Evolutionary conservation across 2,329 filamentous ascomycete genomes (phyloP), one percentile per base, ranked within the genome.

Genomic region (Penicillium sp.): DNA sequence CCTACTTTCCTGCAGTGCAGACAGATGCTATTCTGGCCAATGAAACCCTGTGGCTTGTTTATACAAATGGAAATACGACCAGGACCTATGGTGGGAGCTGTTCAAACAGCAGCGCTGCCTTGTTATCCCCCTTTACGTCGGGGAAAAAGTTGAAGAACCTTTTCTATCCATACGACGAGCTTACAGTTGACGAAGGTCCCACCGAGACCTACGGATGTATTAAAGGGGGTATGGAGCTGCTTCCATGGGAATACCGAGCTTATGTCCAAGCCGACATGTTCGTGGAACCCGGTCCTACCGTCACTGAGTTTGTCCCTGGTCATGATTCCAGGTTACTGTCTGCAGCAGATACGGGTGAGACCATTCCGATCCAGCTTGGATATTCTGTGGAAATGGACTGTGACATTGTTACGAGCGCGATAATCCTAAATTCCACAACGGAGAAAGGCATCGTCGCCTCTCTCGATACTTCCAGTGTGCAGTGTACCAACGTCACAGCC

Each of bases 341-440:
- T 1, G 71, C 74, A 31, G 65, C 75, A 43, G 74, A 77, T 7
- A 73, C 88, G 47, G 68, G 73, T 24, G 80, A 84, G 49, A 74
- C 69, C 5, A 62, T 86, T 16, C 68, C 79, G 6, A 73, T 88
- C 46, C 77, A 82, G 50, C 58, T 89, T 3, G 79, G 83, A 35
- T 89, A 87, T 68, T 87, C 84, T 1, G 75, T 76, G 1, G 73
- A 80, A 45, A 87, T 89, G 86, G 76, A 85, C 62, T 89, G 86
- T 68, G 73, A 80, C 14, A 75, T 74, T 0, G 73, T 88, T 14
- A 80, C 76, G 0, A 68, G 79, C 3, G 76, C 76, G 3, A 77
- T 89, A 26, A 73, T 72, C 0, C 70, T 86, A 52, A 75, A 77
- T 31, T 87, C 86, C 1, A 81, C 75, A 1, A 85, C 83, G 0